Conservation (phyloP, 352 stramenopile species). For the Globisporangium parvum region DNA sequence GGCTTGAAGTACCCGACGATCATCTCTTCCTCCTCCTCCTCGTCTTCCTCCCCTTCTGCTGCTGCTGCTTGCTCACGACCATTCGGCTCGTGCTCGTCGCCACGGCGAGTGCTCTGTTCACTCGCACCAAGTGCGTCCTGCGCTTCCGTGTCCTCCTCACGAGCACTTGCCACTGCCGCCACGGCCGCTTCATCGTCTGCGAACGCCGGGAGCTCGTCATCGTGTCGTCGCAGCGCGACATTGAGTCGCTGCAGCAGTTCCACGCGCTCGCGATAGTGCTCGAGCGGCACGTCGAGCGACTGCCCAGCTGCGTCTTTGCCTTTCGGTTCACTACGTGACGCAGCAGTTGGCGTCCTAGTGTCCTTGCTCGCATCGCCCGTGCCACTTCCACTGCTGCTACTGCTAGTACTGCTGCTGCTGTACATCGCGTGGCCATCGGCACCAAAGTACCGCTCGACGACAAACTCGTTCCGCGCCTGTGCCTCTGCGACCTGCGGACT, state of each 20-base stretch:
- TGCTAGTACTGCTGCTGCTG: not conserved
- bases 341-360: no score
- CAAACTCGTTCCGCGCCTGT: slow-evolving; percentile 29
- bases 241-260: slow-evolving; percentile 33
- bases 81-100: not conserved
- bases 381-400: slow-evolving; percentile 7
- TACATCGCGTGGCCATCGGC: slow-evolving; percentile 7
- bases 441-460: slow-evolving; percentile 45
- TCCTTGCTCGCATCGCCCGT: not conserved
- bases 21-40: slow-evolving; percentile 20
- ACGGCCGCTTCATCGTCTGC: not conserved
- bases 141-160: no score
- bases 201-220: slow-evolving; percentile 6
- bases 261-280: slow-evolving; percentile 27
- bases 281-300: slow-evolving; percentile 8
- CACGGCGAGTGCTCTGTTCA: no score
- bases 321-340: no score
- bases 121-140: no score
- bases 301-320: not conserved
- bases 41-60: not conserved
- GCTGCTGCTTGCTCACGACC: not conserved
- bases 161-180: not conserved
- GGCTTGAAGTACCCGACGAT: slow-evolving; percentile 34
- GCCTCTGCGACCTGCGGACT: slow-evolving; percentile 18
- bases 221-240: slow-evolving; percentile 22